Evolutionary conservation across 1,284 basidiomycete species (phyloP), one percentile per base, ranked within the genome.

Genomic region (Tilletiaria anomala): DNA sequence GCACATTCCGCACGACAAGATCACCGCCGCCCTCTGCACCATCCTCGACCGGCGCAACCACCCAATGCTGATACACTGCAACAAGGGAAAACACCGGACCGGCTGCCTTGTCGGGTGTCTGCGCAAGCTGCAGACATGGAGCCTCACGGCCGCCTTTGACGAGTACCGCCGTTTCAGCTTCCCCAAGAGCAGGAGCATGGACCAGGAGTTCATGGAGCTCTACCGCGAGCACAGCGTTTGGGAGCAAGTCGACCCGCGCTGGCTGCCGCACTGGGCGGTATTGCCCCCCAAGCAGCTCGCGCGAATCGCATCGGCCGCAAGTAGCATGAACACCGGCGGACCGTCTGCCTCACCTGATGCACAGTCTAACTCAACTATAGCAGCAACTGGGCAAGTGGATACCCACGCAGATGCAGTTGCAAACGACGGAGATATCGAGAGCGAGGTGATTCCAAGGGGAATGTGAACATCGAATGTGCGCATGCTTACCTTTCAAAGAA

Each of bases 1-100:
- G 12, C 50, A 52, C 35, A 65, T 75, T 32, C 73, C 73, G 3
- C 71, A 73, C 35, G 71, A 74, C 47, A 73, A 73, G 42, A 73
- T 76, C 47, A 69, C 70, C 19, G 68, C 70, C 1, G 74, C 74
- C 0, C 67, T 76, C 18, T 64, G 68, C n/a, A 70, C 71, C 3
- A 70, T 75, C 16, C 57, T 75, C n/a, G 74, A 76, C 52, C 53
- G 54, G 26, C 62, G 73, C 3, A 76, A 76, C 51, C 73, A 74
- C 45, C 74, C 74, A 1, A 67, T 76, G 20, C 56, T 75, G 23
- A 73, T 76, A 15, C 74, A 76, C 51, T 76, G 74, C 64, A 76
- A 76, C 64, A 75, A 75, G 58, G 74, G 74, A 42, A 76, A 75
- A 67, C 74, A 76, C 46, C 69, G 74, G 1, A 76, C 74, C 1